These are phyloP conservation scores for Camelina sativa DNA, from an alignment of 345 rosid genomes.

Conservation along the genomic window DNA sequence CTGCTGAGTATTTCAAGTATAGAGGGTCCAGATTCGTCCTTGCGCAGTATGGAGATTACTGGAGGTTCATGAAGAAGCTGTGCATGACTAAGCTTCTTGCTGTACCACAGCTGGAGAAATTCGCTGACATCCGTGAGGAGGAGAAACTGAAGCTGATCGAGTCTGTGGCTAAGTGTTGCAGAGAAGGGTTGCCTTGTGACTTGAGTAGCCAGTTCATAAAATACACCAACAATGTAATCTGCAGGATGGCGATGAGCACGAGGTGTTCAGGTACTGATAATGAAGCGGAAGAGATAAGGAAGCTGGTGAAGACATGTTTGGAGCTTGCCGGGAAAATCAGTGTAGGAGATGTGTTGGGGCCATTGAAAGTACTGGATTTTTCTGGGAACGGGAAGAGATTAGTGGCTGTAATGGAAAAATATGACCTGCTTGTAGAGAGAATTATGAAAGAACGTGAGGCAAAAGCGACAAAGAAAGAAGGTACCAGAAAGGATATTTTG, in stretches of 20 bases:
- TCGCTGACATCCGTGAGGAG: constrained; percentile 43
- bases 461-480: constrained; percentile 26
- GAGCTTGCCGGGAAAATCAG: constrained; percentile 59
- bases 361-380: constrained; percentile 58
- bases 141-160: constrained; percentile 55
- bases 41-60: constrained; percentile 56
- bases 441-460: constrained; percentile 64
- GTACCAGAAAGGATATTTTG: constrained; percentile 39
- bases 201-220: constrained; percentile 44
- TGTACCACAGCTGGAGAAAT: constrained; percentile 62
- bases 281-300: constrained; percentile 54
- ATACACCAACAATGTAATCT: constrained; percentile 59
- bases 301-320: constrained; percentile 49
- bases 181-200: constrained; percentile 49
- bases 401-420: constrained; percentile 49
- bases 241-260: constrained; percentile 72
- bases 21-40: constrained; percentile 50
- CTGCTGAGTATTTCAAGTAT: constrained; percentile 48
- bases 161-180: constrained; percentile 49
- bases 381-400: constrained; percentile 65
- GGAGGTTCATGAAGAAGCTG: constrained; percentile 61
- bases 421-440: constrained; percentile 57
- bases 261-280: constrained; percentile 55
- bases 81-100: constrained; percentile 71
- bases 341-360: constrained; percentile 71